Evolutionary conservation across 805 yeast genomes (phyloP), one percentile per base, ranked within the genome.

Genomic region (Spathaspora passalidarum): DNA sequence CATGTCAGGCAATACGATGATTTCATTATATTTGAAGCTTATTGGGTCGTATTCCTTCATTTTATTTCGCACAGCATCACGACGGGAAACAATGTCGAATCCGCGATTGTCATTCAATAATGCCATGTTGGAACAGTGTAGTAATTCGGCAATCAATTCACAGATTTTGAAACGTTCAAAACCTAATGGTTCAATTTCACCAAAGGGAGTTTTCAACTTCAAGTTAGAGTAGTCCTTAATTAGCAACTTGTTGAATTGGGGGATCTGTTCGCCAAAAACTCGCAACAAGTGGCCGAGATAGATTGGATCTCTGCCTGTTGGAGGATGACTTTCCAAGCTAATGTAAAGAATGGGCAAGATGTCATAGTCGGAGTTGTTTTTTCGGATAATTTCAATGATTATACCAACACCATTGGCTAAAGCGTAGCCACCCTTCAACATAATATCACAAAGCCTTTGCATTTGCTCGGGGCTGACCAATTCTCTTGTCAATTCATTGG

Each of bases 401-500:
- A 72, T 72, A 3, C 78, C 78, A n/a, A 72, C 78, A 7, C 76
- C 76, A 46, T 71, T 72, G n/a, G 75, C 72, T 49, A 72, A 61
- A 4, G 75, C 73, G 46, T 69, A 69, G 2, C 76, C 75, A n/a
- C 76, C 76, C 43, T 68, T 63, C 34, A 72, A 59, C 78, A 72
- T 72, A 39, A 69, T 63, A 25, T 58, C 48, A 46, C 76, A 69
- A 21, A 72, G 54, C 25, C 54, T 54, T 18, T 54, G 37, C 73
- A 72, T 70, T 46, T 62, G 62, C 3, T 63, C 66, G 42, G 56
- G 57, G 2, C 72, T 63, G 1, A 72, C 78, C 50, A 72, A 61
- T 47, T 72, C 74, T 38, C 78, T 51, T 1, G 78, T 72, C 45
- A 72, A 60, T 50, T 72, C 78, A 52, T 72, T 72, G 10, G 78